A percentile compares a stretch with the other conserved stretches of the same genome.
These are phyloP conservation scores for Aspergillus sp. DNA, from an alignment of 2,329 filamentous ascomycete genomes.

Conservation along the genomic window DNA sequence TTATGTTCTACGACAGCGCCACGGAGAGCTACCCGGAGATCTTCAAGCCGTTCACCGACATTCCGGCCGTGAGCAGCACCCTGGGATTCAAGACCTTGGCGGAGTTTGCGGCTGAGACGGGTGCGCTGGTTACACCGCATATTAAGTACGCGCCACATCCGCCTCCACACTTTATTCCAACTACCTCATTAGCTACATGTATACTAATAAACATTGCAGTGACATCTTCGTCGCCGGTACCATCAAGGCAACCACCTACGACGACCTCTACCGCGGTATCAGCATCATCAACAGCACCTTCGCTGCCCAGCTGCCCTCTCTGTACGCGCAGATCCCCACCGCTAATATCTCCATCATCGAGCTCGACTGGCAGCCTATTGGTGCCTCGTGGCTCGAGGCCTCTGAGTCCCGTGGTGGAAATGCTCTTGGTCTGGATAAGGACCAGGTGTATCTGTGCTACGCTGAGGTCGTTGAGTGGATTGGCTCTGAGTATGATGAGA, in stretches of 20 bases:
- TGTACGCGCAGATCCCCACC: conserved; percentile 35
- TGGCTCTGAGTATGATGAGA: conserved; percentile 26
- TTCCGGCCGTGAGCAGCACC: conserved; percentile 36
- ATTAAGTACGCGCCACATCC: conserved; percentile 31
- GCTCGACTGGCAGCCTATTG: conserved; percentile 41
- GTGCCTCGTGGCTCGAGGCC: conserved; percentile 39
- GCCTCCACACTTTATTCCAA: no score
- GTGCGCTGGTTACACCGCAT: conserved; percentile 33
- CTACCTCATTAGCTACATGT: neutral
- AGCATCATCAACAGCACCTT: conserved; percentile 44
- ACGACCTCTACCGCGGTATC: conserved; percentile 39
- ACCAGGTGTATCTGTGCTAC: conserved; percentile 44
- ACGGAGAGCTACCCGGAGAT: conserved; percentile 32
- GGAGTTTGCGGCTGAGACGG: conserved; percentile 37
- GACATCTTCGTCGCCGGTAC: conserved; percentile 42
- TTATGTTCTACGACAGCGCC: conserved; percentile 42
- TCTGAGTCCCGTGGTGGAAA: conserved; percentile 29
- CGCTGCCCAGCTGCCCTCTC: conserved; percentile 42
- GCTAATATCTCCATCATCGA: conserved; percentile 46
- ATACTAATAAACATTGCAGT: conserved; percentile 12
- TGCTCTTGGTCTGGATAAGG: conserved; percentile 28
- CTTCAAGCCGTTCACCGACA: conserved; percentile 40
- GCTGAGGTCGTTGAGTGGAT: conserved; percentile 42
- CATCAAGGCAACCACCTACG: conserved; percentile 30
- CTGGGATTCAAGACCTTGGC: conserved; percentile 39